These are phyloP conservation scores for Claviceps humidiphila DNA, from an alignment of 2,329 filamentous ascomycete genomes.

Conservation along the genomic window DNA sequence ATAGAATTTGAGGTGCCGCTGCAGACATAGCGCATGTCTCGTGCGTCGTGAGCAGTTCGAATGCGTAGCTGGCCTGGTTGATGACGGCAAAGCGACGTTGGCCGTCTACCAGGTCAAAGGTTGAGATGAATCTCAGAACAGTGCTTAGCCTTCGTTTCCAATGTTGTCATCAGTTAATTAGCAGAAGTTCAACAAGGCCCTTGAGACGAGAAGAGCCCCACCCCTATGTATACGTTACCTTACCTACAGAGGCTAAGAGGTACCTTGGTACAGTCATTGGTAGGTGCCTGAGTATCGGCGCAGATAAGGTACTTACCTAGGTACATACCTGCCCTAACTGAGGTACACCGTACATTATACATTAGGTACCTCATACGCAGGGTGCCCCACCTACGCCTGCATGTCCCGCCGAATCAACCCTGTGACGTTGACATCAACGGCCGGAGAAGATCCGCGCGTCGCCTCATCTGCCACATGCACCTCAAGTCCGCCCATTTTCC, in stretches of 20 bases:
- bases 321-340: too few species aligned
- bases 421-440: slow-evolving; percentile 5
- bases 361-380: too few species aligned
- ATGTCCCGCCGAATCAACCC: background rate
- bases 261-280: too few species aligned
- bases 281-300: too few species aligned
- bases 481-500: background rate
- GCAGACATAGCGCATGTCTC: slow-evolving; percentile 23
- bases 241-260: too few species aligned
- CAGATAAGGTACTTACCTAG: too few species aligned
- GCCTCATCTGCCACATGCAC: slow-evolving; percentile 2
- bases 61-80: background rate
- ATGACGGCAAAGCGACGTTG: background rate
- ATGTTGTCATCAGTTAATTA: background rate
- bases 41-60: background rate
- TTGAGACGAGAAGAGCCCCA: too few species aligned
- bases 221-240: too few species aligned
- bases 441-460: slow-evolving; percentile 18
- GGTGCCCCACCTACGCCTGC: too few species aligned
- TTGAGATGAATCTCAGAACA: background rate
- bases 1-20: slow-evolving; percentile 21
- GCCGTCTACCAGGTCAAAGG: background rate
- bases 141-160: background rate
- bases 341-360: too few species aligned
- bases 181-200: too few species aligned